Base-by-base conservation (phyloP, 106 monocot genomes). In the Ottelia alismoides region DNA sequence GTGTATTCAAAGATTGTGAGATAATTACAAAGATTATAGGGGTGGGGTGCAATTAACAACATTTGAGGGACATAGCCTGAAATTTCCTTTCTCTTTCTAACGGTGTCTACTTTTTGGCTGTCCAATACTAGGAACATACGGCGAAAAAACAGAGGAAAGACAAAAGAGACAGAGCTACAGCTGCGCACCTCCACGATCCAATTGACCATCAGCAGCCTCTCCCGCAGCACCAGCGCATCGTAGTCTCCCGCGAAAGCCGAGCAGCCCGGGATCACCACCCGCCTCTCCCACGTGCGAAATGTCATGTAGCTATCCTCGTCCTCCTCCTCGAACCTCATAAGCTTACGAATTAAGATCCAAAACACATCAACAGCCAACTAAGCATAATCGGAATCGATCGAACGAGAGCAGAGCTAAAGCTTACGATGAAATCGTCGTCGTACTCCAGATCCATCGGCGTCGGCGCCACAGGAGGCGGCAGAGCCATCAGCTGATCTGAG, bases 301-400 rank as follows among this genome's bases (percentile, higher is more conserved):
- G 30, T 51, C 60, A 56, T 55, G 55, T 92, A 92, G 72, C 85
- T 85, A 64, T 78, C 91, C 78, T 92, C 91, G 26, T 81, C 77
- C 4, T 81, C 76, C 17, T 76, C 65, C 28, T 81, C 70, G 57
- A 92, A 81, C 48, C 58, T 67, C 60, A 66, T 25, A 49, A 69
- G 49, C 89, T 84, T 67, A 2, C 43, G 12, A 31, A 25, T 10
- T 20, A 5, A 1, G 32, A 50, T 3, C 56, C 1, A 27, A 22
- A 47, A 35, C 19, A 35, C 19, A 23, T 31, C 25, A 11, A 23
- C 40, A 30, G 9, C 25, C 25, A n/a, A n/a, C n/a, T n/a, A 35
- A 45, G 35, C 25, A 3, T 2, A 14, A 3, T 45, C 10, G n/a
- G 48, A 47, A 20, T 2, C 12, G 10, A 18, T 51, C 2, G 22